These are phyloP conservation scores for Nelumbo lutea DNA, from an alignment of 164 flowering plant genomes.

Conservation along the genomic window DNA sequence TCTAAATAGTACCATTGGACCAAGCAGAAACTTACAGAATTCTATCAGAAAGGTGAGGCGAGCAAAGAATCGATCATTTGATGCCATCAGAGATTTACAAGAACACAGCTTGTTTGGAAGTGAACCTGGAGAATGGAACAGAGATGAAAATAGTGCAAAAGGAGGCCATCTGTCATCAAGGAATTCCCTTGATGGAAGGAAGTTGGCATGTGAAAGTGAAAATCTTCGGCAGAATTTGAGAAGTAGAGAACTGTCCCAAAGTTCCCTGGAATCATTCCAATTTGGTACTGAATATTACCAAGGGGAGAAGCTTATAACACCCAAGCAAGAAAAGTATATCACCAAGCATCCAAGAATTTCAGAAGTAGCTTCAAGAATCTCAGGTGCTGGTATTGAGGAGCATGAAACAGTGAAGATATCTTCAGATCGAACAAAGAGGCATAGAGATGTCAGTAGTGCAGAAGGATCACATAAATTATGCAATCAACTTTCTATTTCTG, in stretches of 20 bases:
- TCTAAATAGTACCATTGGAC: constrained; percentile 7
- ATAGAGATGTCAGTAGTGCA: constrained; percentile 10
- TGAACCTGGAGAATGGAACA: not conserved
- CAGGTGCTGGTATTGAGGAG: constrained; percentile 11
- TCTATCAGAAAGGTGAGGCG: constrained; percentile 13
- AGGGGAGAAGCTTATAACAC: constrained; percentile 9
- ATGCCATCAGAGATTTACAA: constrained; percentile 11
- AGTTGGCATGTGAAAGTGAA: constrained; percentile 7
- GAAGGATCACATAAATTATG: constrained; percentile 5
- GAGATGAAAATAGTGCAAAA: constrained; percentile 5
- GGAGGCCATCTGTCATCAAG: constrained; percentile 7
- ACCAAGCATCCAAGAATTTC: constrained; percentile 13
- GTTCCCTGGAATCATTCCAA: constrained; percentile 12
- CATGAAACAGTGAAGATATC: constrained; percentile 12
- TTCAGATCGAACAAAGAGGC: constrained; percentile 18
- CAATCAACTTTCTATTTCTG: constrained; percentile 10
- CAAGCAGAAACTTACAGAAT: constrained; percentile 1
- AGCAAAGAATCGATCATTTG: constrained; percentile 11
- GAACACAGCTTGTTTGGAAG: constrained; percentile 10
- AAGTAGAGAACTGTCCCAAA: constrained; percentile 9
- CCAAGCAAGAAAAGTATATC: constrained; percentile 8
- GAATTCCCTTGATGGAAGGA: constrained; percentile 8
- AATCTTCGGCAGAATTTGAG: constrained; percentile 14
- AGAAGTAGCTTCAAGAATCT: constrained; percentile 10
- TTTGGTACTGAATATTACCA: constrained; percentile 10